These are phyloP conservation scores for Actinomucor elegans DNA, from an alignment of 371 early-diverging fungal genomes.

Conservation along the genomic window DNA sequence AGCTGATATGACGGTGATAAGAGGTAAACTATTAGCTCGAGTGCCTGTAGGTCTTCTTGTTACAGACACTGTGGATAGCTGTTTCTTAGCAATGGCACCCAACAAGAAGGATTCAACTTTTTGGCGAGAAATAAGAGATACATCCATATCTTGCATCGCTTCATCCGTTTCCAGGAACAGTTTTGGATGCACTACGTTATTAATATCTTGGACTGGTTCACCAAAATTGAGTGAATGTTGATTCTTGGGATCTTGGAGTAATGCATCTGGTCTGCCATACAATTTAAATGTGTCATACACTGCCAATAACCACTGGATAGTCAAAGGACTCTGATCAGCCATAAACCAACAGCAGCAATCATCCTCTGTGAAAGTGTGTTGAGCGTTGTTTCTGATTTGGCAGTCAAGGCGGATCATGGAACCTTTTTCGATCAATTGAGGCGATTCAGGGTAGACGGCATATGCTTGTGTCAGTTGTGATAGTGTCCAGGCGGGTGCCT, in stretches of 20 bases:
- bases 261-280: conserved; percentile 42
- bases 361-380: conserved; percentile 8
- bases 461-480: conserved; percentile 63
- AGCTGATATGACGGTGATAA: conserved; percentile 31
- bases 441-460: conserved; percentile 69
- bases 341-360: conserved; percentile 40
- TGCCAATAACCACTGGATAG: conserved; percentile 36
- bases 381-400: conserved; percentile 1
- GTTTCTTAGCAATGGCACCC: conserved; percentile 6
- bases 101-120: conserved; percentile 15
- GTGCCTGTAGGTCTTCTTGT: conserved; percentile 18
- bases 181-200: conserved; percentile 12
- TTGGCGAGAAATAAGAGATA: not conserved
- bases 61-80: not conserved
- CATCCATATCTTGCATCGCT: conserved; percentile 21
- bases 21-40: conserved; percentile 42
- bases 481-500: conserved; percentile 48
- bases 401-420: conserved; percentile 51
- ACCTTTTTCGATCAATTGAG: conserved; percentile 45
- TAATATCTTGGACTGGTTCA: conserved; percentile 11
- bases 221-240: conserved; percentile 38
- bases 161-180: conserved; percentile 37
- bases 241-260: conserved; percentile 21
- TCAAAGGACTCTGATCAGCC: conserved; percentile 39
- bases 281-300: conserved; percentile 51